A percentile compares a stretch with the other conserved stretches of the same genome.
Evolutionary conservation across 1,284 basidiomycete genomes (phyloP).

Genomic region (Ceratobasidium sp.): DNA sequence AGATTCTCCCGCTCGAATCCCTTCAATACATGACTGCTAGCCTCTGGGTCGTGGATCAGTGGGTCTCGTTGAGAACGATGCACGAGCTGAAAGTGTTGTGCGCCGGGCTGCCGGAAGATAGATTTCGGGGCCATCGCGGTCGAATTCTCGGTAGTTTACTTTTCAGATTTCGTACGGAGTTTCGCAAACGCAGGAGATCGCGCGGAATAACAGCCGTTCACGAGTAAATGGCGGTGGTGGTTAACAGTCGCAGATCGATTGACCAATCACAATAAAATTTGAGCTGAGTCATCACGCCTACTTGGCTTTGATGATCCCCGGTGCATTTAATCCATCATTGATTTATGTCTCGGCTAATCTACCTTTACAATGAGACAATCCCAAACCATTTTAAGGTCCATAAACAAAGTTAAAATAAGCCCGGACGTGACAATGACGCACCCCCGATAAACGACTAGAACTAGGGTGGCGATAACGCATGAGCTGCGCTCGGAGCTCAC

Average conservation of each 20-base stretch:
- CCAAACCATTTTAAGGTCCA: not conserved
- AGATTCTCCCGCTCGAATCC: slow-evolving; percentile 73
- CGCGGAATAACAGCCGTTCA: not conserved
- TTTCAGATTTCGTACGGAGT: not conserved
- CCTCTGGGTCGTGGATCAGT: slow-evolving; percentile 91
- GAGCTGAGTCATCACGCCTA: slow-evolving; percentile 16
- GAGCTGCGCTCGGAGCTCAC: slow-evolving; percentile 12
- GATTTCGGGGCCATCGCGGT: slow-evolving; percentile 65
- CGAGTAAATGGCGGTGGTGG: not conserved
- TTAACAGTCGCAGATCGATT: slow-evolving; percentile 13
- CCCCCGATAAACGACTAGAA: not conserved
- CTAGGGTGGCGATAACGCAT: slow-evolving; percentile 1
- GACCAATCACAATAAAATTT: slow-evolving; percentile 28
- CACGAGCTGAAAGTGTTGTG: slow-evolving; percentile 95
- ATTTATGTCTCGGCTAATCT: slow-evolving; percentile 1
- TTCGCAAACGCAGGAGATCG: not conserved
- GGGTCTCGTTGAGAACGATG: slow-evolving; percentile 97
- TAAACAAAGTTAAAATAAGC: not conserved
- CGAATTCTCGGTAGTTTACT: not conserved
- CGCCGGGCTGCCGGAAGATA: slow-evolving; percentile 86
- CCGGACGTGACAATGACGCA: not conserved
- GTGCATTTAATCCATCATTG: not conserved
- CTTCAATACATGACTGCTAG: slow-evolving; percentile 88
- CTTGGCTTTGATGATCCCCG: not conserved
- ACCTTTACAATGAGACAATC: not conserved